phyloP scores from a whole-genome alignment of 495 filamentous ascomycete species.

The Tuber magnatum region DNA sequence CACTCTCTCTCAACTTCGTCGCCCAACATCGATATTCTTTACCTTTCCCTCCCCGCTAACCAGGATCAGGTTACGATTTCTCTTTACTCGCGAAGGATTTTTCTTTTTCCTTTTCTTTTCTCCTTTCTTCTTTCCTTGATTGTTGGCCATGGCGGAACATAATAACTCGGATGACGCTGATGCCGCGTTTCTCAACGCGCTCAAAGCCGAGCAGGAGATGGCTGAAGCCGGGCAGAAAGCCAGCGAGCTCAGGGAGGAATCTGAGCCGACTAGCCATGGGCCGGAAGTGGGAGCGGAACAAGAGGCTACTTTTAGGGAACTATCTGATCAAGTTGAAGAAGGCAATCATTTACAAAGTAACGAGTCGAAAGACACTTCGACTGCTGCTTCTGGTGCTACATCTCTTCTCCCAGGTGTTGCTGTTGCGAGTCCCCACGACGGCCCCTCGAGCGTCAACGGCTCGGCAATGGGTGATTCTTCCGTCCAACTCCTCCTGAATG shows the following conservation, averaged over 20 bases:
- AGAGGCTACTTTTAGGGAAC: slow-evolving; percentile 24
- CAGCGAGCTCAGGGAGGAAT: slow-evolving; percentile 10
- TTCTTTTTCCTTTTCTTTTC: slow-evolving; percentile 14
- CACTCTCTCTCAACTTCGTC: not conserved
- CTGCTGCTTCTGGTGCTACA: slow-evolving; percentile 22
- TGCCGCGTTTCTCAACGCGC: slow-evolving; percentile 34
- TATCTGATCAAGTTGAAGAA: slow-evolving; percentile 33
- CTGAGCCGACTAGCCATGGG: slow-evolving; percentile 12
- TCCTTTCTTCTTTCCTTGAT: slow-evolving; percentile 17
- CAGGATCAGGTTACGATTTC: not conserved
- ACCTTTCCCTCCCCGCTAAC: not conserved
- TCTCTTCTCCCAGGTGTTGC: slow-evolving; percentile 32
- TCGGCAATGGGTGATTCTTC: slow-evolving; percentile 28
- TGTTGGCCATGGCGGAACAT: slow-evolving; percentile 30
- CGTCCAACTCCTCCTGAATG: slow-evolving; percentile 29
- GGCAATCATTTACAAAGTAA: slow-evolving; percentile 38
- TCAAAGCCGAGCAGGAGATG: slow-evolving; percentile 34
- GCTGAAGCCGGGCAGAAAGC: slow-evolving; percentile 23
- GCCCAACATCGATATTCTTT: not conserved
- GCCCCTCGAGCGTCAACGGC: slow-evolving; percentile 31
- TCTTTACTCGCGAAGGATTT: slow-evolving; percentile 2
- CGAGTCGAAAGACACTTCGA: slow-evolving; percentile 33
- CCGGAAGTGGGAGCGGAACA: slow-evolving; percentile 15
- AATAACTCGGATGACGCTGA: slow-evolving; percentile 33
- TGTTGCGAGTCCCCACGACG: slow-evolving; percentile 33